Evolutionary conservation across 2,329 filamentous ascomycete genomes (phyloP).

Genomic region (Hirsutella rhossiliensis): DNA sequence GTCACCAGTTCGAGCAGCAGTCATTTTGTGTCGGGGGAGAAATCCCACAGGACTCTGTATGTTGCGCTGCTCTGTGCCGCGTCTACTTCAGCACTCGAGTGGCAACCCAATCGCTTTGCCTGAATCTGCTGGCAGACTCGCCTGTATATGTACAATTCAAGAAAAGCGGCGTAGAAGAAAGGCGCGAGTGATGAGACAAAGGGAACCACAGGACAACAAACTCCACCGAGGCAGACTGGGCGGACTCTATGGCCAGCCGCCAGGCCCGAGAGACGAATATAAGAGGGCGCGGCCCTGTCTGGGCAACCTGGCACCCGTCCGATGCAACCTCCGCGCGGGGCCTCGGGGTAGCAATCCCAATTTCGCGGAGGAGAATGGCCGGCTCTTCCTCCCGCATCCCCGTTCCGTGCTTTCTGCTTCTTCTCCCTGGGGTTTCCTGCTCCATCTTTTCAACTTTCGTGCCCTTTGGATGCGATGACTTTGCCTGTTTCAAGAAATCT

Average conservation of each 20-base stretch:
- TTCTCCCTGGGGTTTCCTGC: background rate
- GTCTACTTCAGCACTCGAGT: conserved; percentile 3
- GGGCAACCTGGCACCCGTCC: background rate
- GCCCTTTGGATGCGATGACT: conserved; percentile 17
- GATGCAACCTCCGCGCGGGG: background rate
- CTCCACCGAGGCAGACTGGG: conserved; percentile 1
- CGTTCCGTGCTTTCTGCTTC: conserved; percentile 14
- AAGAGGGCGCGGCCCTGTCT: background rate
- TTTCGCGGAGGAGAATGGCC: conserved; percentile 11
- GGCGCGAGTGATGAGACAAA: conserved; percentile 15
- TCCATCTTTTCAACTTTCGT: conserved; percentile 11
- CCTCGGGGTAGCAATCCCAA: conserved; percentile 3
- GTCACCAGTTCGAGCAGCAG: background rate
- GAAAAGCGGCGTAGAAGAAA: conserved; percentile 12
- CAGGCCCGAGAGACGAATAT: conserved; percentile 1
- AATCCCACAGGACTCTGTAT: conserved; percentile 9
- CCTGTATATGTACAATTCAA: conserved; percentile 23
- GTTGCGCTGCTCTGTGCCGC: conserved; percentile 11
- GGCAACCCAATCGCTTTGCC: conserved; percentile 4
- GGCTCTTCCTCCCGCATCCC: conserved; percentile 9
- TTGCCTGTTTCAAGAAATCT: conserved; percentile 13
- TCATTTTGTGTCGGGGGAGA: background rate
- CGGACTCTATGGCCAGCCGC: conserved; percentile 1
- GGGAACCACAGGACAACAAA: conserved; percentile 14
- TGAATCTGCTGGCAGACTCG: conserved; percentile 20